phyloP scores from a whole-genome alignment of 2,329 filamentous ascomycete species.

The Arachnomyces sp. region DNA sequence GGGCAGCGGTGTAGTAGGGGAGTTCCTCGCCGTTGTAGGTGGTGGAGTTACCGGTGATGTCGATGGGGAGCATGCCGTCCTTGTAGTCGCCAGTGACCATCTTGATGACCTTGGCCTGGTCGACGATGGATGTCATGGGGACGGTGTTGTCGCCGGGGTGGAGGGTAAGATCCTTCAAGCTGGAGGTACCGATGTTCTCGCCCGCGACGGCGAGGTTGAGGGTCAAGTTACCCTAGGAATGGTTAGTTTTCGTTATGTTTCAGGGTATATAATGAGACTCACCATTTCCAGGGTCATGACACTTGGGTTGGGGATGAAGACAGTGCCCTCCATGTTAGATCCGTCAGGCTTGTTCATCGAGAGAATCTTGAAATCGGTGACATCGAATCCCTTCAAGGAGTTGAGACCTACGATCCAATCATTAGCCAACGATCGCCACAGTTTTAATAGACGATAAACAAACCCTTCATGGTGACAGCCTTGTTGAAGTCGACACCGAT shows the following conservation, averaged over 20 bases:
- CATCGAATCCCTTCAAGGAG: slow-evolving; percentile 43
- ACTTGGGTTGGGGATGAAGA: slow-evolving; percentile 53
- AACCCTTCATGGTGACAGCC: slow-evolving; percentile 50
- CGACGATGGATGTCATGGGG: slow-evolving; percentile 41
- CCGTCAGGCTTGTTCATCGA: slow-evolving; percentile 25
- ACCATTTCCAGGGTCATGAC: slow-evolving; percentile 48
- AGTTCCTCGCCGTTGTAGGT: slow-evolving; percentile 43
- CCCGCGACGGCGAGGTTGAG: slow-evolving; percentile 44
- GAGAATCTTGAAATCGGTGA: slow-evolving; percentile 42
- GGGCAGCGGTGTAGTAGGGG: slow-evolving; percentile 46
- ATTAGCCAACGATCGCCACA: background rate
- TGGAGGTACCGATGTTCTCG: slow-evolving; percentile 41
- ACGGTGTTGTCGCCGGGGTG: slow-evolving; percentile 47
- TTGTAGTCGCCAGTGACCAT: slow-evolving; percentile 28
- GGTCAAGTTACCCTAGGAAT: slow-evolving; percentile 45
- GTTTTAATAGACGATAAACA: slow-evolving; percentile 3
- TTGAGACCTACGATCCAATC: slow-evolving; percentile 45
- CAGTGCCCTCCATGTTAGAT: slow-evolving; percentile 47
- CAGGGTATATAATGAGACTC: slow-evolving; percentile 7
- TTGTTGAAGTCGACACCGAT: slow-evolving; percentile 49
- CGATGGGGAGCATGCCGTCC: slow-evolving; percentile 43
- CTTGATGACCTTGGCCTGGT: slow-evolving; percentile 32
- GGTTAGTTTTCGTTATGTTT: background rate
- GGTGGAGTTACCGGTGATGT: slow-evolving; percentile 42
- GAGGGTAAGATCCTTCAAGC: slow-evolving; percentile 44